phyloP scores from a whole-genome alignment of 2,329 filamentous ascomycete species.

The Fusarium pseudograminearum region DNA sequence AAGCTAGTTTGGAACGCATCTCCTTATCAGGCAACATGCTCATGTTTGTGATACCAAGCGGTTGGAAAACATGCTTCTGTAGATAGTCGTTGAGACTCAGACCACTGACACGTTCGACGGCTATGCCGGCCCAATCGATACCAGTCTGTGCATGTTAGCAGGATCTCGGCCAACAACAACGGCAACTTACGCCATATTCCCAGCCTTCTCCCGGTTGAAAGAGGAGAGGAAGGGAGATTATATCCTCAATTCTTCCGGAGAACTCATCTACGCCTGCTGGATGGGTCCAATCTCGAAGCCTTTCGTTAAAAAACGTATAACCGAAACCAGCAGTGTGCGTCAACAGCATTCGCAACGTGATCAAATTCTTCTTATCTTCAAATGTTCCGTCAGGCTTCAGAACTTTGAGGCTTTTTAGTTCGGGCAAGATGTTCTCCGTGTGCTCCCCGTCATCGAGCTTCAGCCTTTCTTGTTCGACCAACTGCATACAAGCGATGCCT shows the following conservation, averaged over 20 bases:
- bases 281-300: slow-evolving; percentile 59
- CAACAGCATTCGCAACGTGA: slow-evolving; percentile 70
- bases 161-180: fast-evolving
- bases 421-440: slow-evolving; percentile 61
- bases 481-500: slow-evolving; percentile 67
- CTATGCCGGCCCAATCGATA: slow-evolving; percentile 67
- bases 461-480: slow-evolving; percentile 64
- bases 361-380: slow-evolving; percentile 60
- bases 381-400: slow-evolving; percentile 54
- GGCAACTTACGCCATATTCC: slow-evolving; percentile 66
- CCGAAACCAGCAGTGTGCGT: slow-evolving; percentile 68
- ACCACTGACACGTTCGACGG: slow-evolving; percentile 60
- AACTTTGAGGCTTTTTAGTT: slow-evolving; percentile 62
- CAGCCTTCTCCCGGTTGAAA: slow-evolving; percentile 73
- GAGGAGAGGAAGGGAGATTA: slow-evolving; percentile 64
- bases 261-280: slow-evolving; percentile 70
- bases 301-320: slow-evolving; percentile 67
- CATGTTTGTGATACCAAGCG: slow-evolving; percentile 62
- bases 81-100: slow-evolving; percentile 62
- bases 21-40: slow-evolving; percentile 67
- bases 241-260: slow-evolving; percentile 63
- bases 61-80: slow-evolving; percentile 60
- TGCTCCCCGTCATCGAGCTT: slow-evolving; percentile 61
- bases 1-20: slow-evolving; percentile 67
- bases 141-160: slow-evolving; percentile 49